Base-by-base conservation (phyloP, 1,139 yeast species). In the Debaryomycetaceae sp. region DNA sequence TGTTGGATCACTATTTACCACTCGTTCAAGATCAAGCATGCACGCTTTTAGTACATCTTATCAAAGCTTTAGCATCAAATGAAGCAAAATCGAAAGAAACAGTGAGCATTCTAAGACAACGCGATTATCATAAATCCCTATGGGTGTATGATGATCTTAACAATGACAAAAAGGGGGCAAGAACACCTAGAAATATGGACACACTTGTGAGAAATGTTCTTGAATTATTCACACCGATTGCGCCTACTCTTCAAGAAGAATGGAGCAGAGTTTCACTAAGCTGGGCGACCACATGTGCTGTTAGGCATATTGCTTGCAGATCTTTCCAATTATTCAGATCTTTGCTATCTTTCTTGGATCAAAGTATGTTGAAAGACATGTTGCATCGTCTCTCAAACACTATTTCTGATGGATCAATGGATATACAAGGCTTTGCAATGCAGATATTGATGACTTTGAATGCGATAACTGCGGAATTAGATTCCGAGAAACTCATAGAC, bases 281-380 rank as follows among this genome's bases (percentile, higher is more conserved):
- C 35, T 95, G 99, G 99, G 98, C 99, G 0, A 93, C 99, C 0
- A 84, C 97, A 1, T 93, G 99, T 68, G 96, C 98, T 2, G 99
- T 93, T 0, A 78, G 98, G 56, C 99, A 95, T 61, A 81, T 93
- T 57, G 99, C 99, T 0, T 93, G 99, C 56, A 79, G 99, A 31
- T 90, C 98, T 0, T 93, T 95, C 63, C 99, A 95, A 61, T 77
- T 90, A 0, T 93, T 91, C 66, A 73, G 99, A 41, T 87, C 96
- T 5, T 66, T 93, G 43, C 68, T 90, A 13, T 79, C 87, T 11
- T 83, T 84, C 53, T 69, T 93, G 50, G 97, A 93, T 58, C 93
- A 87, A 58, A 76, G 80, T 11, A 93, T 93, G 97, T 72, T 95
- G 45, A 83, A 89, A 42, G 98, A 91, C 65, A 89, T 95, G 97